Base-by-base conservation (phyloP, 1,284 basidiomycete species). In the Fomitopsis betulina region DNA sequence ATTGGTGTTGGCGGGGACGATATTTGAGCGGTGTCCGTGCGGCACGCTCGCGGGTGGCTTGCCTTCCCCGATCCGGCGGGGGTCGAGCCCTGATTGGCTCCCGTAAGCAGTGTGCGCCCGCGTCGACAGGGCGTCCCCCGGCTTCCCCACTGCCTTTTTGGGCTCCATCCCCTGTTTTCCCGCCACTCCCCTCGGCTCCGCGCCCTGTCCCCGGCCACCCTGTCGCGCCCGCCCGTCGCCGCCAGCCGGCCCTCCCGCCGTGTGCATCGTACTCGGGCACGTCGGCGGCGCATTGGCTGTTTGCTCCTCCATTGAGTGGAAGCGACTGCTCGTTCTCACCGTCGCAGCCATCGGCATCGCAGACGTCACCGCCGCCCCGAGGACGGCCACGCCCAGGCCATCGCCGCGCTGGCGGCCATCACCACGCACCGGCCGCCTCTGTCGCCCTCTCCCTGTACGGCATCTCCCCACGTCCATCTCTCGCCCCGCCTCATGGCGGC, bases 1-100 rank as follows among this genome's bases (percentile, higher is more conserved):
- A n/a, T 55, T 60, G 59, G 64, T 60, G 64, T 63, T 59, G 56
- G 60, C 61, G 60, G 65, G 62, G 59, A 56, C 54, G 62, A 65
- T 67, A 63, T 62, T 64, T 63, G 63, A 62, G 54, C 25, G 45
- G 49, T 25, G 60, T 62, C 55, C 55, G 45, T 56, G 57, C 64
- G 61, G 62, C 61, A 62, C 63, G 63, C 60, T 62, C 62, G 55
- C 59, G 45, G 49, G 58, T 57, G 56, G 56, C 53, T 56, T 54
- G 53, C 53, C 57, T 57, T 40, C 27, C 57, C 38, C 38, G 25
- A 32, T 55, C 32, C 37, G 54, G 58, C 49, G 54, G 50, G 53
- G 47, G 45, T 17, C 53, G 53, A 32, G 57, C 57, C 32, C 27
- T 42, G 33, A 58, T 57, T 53, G 57, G 52, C 57, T 50, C 4